A percentile compares a stretch with the other conserved stretches of the same genome.
These are phyloP conservation scores for Camelina laxa DNA, from an alignment of 345 rosid genomes.

Conservation along the genomic window DNA sequence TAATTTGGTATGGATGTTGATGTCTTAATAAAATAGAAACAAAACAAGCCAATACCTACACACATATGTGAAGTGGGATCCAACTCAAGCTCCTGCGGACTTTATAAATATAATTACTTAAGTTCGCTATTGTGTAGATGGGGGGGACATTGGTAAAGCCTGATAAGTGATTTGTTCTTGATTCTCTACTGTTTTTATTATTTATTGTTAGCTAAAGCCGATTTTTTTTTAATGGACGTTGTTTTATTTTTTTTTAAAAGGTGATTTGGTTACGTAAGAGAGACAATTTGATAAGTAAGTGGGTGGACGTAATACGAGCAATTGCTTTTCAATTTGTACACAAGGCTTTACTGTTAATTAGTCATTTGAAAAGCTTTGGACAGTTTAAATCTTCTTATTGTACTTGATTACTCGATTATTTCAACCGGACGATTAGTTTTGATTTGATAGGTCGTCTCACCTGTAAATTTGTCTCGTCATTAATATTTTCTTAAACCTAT, in stretches of 20 bases:
- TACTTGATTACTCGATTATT: slow-evolving; percentile 7
- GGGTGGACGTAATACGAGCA: slow-evolving; percentile 52
- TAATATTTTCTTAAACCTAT: slow-evolving; percentile 7
- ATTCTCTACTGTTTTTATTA: slow-evolving; percentile 28
- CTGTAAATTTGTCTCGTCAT: neutral
- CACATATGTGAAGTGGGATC: slow-evolving; percentile 41
- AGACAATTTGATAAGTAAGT: slow-evolving; percentile 45
- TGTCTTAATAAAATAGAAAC: slow-evolving; percentile 36
- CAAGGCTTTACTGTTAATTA: slow-evolving; percentile 15
- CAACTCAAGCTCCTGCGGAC: slow-evolving; percentile 35
- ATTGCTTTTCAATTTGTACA: slow-evolving; percentile 42
- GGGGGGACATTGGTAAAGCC: slow-evolving; percentile 41
- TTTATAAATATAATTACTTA: neutral
- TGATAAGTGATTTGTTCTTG: slow-evolving; percentile 39
- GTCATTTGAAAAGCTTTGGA: slow-evolving; percentile 7
- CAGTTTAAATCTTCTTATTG: slow-evolving; percentile 5
- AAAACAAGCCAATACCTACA: slow-evolving; percentile 30
- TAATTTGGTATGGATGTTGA: slow-evolving; percentile 48
- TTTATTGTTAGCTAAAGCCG: slow-evolving; percentile 22
- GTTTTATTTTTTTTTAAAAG: slow-evolving; percentile 16
- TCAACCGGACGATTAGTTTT: neutral
- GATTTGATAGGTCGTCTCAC: slow-evolving; percentile 7
- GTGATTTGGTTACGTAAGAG: slow-evolving; percentile 42
- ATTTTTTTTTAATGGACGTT: slow-evolving; percentile 31
- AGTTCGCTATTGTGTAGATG: slow-evolving; percentile 30